Conservation (phyloP, 345 rosid genomes). For the Sisymbrium irio region DNA sequence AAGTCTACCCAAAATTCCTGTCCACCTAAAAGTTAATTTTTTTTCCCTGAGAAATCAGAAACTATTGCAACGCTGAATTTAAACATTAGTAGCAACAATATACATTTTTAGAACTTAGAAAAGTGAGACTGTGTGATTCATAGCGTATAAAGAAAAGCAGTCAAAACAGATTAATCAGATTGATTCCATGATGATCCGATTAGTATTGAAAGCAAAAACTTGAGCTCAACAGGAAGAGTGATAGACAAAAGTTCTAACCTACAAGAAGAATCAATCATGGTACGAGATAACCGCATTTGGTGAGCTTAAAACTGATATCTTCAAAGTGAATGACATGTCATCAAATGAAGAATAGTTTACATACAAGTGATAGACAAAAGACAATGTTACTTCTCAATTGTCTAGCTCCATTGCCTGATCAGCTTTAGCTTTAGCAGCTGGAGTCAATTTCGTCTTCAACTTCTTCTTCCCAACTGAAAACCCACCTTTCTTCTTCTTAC, state of each 20-base stretch:
- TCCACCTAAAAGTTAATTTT: neutral
- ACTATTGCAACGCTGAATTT: neutral
- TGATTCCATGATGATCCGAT: neutral
- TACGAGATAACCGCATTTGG: neutral
- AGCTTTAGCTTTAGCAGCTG: conserved; percentile 79
- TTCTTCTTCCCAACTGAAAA: conserved; percentile 89
- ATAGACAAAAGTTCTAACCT: neutral
- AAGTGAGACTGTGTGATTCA: too few species aligned
- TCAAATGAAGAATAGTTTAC: neutral
- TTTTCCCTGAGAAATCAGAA: neutral
- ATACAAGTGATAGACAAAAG: conserved; percentile 13
- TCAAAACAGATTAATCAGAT: neutral
- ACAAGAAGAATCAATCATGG: neutral
- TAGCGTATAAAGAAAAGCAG: neutral
- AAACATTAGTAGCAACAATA: neutral
- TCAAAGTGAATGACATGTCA: conserved; percentile 1
- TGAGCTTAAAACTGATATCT: neutral
- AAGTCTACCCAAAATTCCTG: neutral
- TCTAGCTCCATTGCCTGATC: conserved; percentile 97
- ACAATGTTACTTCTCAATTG: conserved; percentile 45
- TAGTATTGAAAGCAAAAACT: neutral
- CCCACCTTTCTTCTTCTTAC: conserved; percentile 73
- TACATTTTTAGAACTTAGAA: too few species aligned
- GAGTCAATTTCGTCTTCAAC: conserved; percentile 76
- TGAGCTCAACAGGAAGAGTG: neutral